A percentile compares a stretch with the other conserved stretches of the same genome.
These are phyloP conservation scores for Vanderwaltozyma polyspora DNA, from an alignment of 805 yeast species.

Conservation along the genomic window DNA sequence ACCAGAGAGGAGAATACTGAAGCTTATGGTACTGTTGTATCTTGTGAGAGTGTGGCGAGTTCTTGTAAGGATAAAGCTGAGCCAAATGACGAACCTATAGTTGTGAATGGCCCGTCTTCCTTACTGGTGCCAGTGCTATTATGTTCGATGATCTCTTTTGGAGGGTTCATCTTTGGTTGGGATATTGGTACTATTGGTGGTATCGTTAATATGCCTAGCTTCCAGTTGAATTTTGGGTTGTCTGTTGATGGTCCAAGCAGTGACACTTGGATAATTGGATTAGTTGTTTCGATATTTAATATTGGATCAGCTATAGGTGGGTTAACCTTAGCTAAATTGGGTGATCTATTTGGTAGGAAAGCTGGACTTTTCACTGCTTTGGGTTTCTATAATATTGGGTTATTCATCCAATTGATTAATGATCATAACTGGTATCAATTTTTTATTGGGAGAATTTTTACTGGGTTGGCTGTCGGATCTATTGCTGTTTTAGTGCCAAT, in stretches of 20 bases:
- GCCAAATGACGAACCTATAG: too few relatives aligned
- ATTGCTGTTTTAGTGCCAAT: constrained; percentile 65
- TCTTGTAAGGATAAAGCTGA: too few relatives aligned
- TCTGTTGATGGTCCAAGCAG: constrained; percentile 23
- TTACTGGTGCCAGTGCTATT: constrained; percentile 16
- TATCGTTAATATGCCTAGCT: constrained; percentile 49
- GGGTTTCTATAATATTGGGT: constrained; percentile 48
- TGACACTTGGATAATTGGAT: constrained; percentile 33
- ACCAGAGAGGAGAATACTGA: too few relatives aligned
- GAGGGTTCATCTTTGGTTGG: constrained; percentile 66
- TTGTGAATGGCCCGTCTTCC: background rate
- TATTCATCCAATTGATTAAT: constrained; percentile 47
- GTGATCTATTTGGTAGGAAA: constrained; percentile 53
- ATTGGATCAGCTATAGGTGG: constrained; percentile 68
- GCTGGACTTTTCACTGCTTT: constrained; percentile 43
- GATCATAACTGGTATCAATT: constrained; percentile 45
- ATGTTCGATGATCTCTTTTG: constrained; percentile 52
- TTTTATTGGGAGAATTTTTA: constrained; percentile 51
- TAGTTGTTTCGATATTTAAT: constrained; percentile 46
- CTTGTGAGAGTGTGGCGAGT: too few relatives aligned
- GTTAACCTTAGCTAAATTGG: constrained; percentile 43
- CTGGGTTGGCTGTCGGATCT: constrained; percentile 68
- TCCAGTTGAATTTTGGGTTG: constrained; percentile 40
- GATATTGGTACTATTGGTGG: constrained; percentile 74
- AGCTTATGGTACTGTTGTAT: too few relatives aligned